These are phyloP conservation scores for Aspergillus ustus DNA, from an alignment of 2,329 filamentous ascomycete species.

Conservation along the genomic window DNA sequence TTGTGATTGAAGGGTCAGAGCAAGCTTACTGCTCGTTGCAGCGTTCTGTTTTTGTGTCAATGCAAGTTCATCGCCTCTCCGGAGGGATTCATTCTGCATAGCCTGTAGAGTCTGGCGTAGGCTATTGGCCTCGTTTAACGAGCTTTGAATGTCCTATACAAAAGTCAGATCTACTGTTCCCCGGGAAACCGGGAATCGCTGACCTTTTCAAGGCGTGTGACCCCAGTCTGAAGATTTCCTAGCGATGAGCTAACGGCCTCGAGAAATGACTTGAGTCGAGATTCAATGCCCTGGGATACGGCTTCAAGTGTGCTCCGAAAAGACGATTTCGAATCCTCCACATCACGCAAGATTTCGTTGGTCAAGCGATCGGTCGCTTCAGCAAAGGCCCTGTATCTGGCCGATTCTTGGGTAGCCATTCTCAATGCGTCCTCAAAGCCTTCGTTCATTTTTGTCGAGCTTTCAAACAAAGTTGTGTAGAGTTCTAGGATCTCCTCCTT, in stretches of 20 bases:
- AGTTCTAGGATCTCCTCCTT: slow-evolving; percentile 52
- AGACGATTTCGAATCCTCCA: slow-evolving; percentile 35
- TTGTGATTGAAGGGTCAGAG: slow-evolving; percentile 36
- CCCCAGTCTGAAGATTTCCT: slow-evolving; percentile 23
- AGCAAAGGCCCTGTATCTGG: slow-evolving; percentile 40
- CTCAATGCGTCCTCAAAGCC: slow-evolving; percentile 41
- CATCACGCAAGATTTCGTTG: slow-evolving; percentile 33
- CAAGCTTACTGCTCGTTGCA: slow-evolving; percentile 33
- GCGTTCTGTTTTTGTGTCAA: slow-evolving; percentile 33
- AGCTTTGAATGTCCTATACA: slow-evolving; percentile 36
- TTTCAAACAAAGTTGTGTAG: slow-evolving; percentile 44
- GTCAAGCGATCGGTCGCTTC: slow-evolving; percentile 37
- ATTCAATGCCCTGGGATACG: slow-evolving; percentile 33
- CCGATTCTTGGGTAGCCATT: slow-evolving; percentile 35
- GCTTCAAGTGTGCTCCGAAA: slow-evolving; percentile 31
- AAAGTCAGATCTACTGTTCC: slow-evolving; percentile 9
- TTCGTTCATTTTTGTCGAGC: slow-evolving; percentile 39
- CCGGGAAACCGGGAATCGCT: background rate
- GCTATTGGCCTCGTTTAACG: slow-evolving; percentile 28
- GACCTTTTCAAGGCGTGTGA: slow-evolving; percentile 31
- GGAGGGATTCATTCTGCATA: slow-evolving; percentile 34
- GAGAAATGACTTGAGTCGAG: slow-evolving; percentile 27
- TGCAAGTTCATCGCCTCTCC: slow-evolving; percentile 33
- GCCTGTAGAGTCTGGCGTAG: slow-evolving; percentile 32
- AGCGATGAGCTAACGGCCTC: slow-evolving; percentile 27